Conservation (phyloP, 345 rosid genomes). For the Litchi chinensis region DNA sequence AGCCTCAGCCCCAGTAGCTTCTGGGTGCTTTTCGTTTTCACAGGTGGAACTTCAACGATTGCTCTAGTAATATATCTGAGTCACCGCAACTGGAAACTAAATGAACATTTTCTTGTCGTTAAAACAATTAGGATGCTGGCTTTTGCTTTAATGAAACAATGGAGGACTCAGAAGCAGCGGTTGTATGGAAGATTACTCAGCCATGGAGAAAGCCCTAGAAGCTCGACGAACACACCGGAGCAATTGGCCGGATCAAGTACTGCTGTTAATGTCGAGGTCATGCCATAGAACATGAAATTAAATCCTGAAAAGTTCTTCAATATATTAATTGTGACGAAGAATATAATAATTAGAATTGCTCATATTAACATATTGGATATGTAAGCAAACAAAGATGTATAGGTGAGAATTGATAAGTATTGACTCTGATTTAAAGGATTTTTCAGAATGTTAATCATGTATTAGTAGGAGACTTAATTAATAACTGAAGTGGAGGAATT, state of each 20-base stretch:
- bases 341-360: no score
- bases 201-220: neutral
- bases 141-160: neutral
- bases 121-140: neutral
- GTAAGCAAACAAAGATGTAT: no score
- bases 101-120: neutral
- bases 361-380: no score
- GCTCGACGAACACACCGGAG: neutral
- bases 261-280: neutral
- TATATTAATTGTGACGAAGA: neutral
- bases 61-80: constrained; percentile 15
- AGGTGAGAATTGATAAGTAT: no score
- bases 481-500: no score
- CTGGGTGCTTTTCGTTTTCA: constrained; percentile 22
- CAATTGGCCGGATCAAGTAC: neutral
- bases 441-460: no score
- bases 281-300: neutral
- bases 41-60: constrained; percentile 28
- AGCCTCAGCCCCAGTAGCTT: constrained; percentile 24
- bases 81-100: neutral
- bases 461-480: no score
- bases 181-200: neutral
- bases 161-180: neutral
- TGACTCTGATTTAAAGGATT: no score
- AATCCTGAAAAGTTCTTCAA: neutral